Evolutionary conservation across 371 early-diverging fungal genomes (phyloP), one percentile per base, ranked within the genome.

Genomic region (Mortierella sp.): DNA sequence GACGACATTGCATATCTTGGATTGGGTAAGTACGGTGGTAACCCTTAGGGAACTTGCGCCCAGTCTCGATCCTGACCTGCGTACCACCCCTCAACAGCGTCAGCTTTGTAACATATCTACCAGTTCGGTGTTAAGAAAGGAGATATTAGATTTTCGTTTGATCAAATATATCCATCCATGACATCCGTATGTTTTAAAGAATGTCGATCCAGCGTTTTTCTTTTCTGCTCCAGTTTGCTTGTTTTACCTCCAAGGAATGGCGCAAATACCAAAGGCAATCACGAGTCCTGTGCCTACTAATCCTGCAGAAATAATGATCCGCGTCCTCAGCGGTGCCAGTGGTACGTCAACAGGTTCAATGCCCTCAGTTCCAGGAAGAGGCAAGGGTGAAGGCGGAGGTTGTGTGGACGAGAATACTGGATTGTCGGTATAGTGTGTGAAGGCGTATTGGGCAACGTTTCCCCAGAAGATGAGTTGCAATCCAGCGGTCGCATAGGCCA

Each of bases 201-300:
- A n/a, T n/a, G n/a, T n/a, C n/a, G n/a, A n/a, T n/a, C n/a, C n/a
- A n/a, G n/a, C n/a, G n/a, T n/a, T n/a, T n/a, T n/a, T n/a, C n/a
- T n/a, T n/a, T n/a, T n/a, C n/a, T n/a, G n/a, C n/a, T n/a, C n/a
- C n/a, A n/a, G n/a, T n/a, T n/a, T n/a, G n/a, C n/a, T n/a, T n/a
- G n/a, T n/a, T 2, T 62, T 68, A 75, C 66, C 78, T 69, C 78
- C 78, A 76, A 19, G 78, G 78, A 27, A 76, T 50, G 41, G 78
- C 78, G 34, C 78, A 76, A 42, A 76, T 76, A 31, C 78, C 78
- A 44, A 76, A 70, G 6, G 78, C 78, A 50, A 76, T 76, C 5
- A 76, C 78, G 6, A 76, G 34, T 12, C 78, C 78, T 6, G 78
- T 76, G n/a, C 78, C 78, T 4, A 76, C 47, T 46, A 76, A 42